Evolutionary conservation across 1,139 yeast genomes (phyloP), one percentile per base, ranked within the genome.

Genomic region (Geotrichum cucujoidarum): DNA sequence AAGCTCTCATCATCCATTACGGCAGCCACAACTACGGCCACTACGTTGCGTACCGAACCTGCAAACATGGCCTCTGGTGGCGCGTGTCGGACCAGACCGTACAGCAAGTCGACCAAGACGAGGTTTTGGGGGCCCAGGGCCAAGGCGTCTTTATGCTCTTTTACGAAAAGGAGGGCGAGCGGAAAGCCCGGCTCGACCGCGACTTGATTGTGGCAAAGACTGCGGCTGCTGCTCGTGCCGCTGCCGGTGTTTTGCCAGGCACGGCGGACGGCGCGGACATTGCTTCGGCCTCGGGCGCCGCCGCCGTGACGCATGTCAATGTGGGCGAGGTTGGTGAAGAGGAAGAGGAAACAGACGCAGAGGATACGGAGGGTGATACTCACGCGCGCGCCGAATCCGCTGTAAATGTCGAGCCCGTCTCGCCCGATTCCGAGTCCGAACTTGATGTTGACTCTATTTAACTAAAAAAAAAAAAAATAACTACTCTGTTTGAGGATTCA

Each of bases 21-120:
- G 97, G 97, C 43, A 85, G 95, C 2, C 97, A 90, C 60, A 88
- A 90, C 61, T 90, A 88, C 64, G 97, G 97, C 17, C 97, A 90
- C 64, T 90, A 90, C 64, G 87, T 90, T 51, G 87, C 95, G 45
- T 90, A 77, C 68, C 78, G 97, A 59, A 82, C 80, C 58, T 61
- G 62, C 48, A 75, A 73, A 51, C 75, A 94, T 58, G 95, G 94
- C 1, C 74, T 80, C 11, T 90, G 97, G 97, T 89, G 96, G 95
- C 77, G 95, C 64, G 81, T 89, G 21, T 83, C 95, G 59, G 97
- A 90, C 65, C 95, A 90, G 60, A 80, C 82, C 1, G 95, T 89
- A 2, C 80, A 85, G 54, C 77, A 85, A 21, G 89, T 88, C 1
- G 76, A 79, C 20, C 95, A 87, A 62, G 77, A 76, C 7, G 95